Conservation (phyloP, 495 filamentous ascomycete genomes). For the Neurospora terricola region DNA sequence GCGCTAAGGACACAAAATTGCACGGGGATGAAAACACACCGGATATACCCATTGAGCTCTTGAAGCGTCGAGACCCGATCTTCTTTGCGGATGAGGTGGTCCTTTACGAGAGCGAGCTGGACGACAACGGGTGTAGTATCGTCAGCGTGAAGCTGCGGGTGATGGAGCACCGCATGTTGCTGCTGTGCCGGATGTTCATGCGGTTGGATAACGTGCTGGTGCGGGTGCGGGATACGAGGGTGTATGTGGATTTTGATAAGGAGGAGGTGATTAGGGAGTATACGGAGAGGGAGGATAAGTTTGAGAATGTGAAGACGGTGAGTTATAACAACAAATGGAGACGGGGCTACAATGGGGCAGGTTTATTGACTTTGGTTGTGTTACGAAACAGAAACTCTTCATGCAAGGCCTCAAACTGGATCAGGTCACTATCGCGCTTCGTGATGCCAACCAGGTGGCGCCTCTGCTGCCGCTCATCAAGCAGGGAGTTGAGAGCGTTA, state of each 20-base stretch:
- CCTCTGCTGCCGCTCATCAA: constrained; percentile 65
- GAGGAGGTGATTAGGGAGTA: constrained; percentile 83
- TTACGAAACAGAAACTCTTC: constrained; percentile 48
- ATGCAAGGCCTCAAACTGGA: constrained; percentile 49
- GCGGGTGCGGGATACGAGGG: constrained; percentile 75
- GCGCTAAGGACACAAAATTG: neutral
- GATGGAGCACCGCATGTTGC: constrained; percentile 75
- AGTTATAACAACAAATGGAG: too few species aligned
- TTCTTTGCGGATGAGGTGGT: constrained; percentile 90
- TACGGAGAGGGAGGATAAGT: constrained; percentile 67
- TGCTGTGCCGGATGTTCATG: constrained; percentile 87
- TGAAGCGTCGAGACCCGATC: constrained; percentile 78
- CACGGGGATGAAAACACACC: constrained; percentile 3
- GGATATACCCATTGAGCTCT: constrained; percentile 71
- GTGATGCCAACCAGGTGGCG: constrained; percentile 73
- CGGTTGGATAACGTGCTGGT: constrained; percentile 82
- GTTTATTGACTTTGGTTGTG: constrained; percentile 1
- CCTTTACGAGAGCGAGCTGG: constrained; percentile 93
- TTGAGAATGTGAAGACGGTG: constrained; percentile 68
- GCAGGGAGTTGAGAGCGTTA: constrained; percentile 35
- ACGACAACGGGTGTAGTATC: constrained; percentile 90
- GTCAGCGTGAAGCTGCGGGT: constrained; percentile 82
- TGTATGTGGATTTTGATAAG: constrained; percentile 84
- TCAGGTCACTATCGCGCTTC: constrained; percentile 65
- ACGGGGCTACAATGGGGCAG: neutral